phyloP scores from a whole-genome alignment of 106 monocot genomes.

The Allium fistulosum region DNA sequence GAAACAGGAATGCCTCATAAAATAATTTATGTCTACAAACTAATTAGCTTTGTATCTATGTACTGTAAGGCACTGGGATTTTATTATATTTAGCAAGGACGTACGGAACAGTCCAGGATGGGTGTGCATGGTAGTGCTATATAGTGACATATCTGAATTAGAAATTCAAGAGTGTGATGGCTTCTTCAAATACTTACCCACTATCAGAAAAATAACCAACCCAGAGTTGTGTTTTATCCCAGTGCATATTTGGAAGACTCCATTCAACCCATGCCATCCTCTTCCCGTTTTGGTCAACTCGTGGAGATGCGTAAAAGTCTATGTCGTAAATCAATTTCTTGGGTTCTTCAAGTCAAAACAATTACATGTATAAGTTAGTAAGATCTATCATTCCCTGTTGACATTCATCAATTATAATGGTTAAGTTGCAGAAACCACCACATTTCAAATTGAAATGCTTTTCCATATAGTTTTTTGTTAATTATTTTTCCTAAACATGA shows the following conservation, averaged over 20 bases:
- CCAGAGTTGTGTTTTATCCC: slow-evolving; percentile 93
- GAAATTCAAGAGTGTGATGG: no score
- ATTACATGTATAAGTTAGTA: neutral
- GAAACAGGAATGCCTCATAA: no score
- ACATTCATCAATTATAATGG: neutral
- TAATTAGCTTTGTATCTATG: no score
- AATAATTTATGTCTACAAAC: no score
- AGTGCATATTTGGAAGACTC: slow-evolving; percentile 91
- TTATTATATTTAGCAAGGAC: no score
- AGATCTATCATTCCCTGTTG: no score
- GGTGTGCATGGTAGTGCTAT: no score
- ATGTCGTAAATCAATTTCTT: slow-evolving; percentile 48
- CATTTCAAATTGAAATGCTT: neutral
- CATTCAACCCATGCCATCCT: slow-evolving; percentile 89
- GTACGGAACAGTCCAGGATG: no score
- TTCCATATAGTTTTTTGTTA: no score
- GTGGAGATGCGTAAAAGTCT: slow-evolving; percentile 92
- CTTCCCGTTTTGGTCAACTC: slow-evolving; percentile 54
- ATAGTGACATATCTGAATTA: no score
- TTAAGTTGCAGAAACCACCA: neutral
- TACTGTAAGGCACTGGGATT: no score
- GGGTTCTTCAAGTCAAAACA: slow-evolving; percentile 39
- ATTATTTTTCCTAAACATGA: no score
- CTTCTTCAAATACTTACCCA: slow-evolving; percentile 36
- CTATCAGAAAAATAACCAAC: slow-evolving; percentile 80